Evolutionary conservation across 768 basidiomycete species (phyloP).

Genomic region (Filobasidium wieringae): DNA sequence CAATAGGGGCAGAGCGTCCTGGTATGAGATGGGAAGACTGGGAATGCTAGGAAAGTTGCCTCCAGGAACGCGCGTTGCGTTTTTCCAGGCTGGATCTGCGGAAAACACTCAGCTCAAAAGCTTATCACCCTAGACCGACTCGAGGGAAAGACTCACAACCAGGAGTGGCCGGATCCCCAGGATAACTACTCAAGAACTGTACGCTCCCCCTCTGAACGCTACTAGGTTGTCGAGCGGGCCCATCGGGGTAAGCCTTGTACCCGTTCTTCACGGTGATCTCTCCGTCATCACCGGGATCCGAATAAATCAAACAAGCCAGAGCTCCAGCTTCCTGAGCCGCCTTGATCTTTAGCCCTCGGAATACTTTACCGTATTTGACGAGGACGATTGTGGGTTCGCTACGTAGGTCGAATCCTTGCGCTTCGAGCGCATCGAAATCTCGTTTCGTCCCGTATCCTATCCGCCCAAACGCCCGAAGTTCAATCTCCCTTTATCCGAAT

Average conservation of each 20-base stretch:
- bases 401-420: conserved; percentile 56
- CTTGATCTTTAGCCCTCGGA: conserved; percentile 72
- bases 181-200: conserved; percentile 43
- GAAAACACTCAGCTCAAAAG: too few relatives aligned
- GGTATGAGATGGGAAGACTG: conserved; percentile 71
- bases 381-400: conserved; percentile 57
- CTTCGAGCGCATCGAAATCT: conserved; percentile 58
- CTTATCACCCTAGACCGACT: too few relatives aligned
- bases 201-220: conserved; percentile 73
- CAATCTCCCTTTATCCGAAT: too few relatives aligned
- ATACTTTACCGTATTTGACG: conserved; percentile 56
- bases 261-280: conserved; percentile 63
- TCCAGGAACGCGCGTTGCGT: conserved; percentile 53
- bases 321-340: conserved; percentile 75
- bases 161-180: conserved; percentile 64
- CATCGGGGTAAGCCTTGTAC: conserved; percentile 62
- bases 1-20: conserved; percentile 61
- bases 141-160: conserved; percentile 45
- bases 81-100: conserved; percentile 68
- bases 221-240: conserved; percentile 63
- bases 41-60: conserved; percentile 37
- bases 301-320: conserved; percentile 59
- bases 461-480: too few relatives aligned
- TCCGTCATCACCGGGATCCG: conserved; percentile 77
- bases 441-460: conserved; percentile 58